phyloP scores from a whole-genome alignment of 805 yeast species.

The Cyberlindnera suaveolens region DNA sequence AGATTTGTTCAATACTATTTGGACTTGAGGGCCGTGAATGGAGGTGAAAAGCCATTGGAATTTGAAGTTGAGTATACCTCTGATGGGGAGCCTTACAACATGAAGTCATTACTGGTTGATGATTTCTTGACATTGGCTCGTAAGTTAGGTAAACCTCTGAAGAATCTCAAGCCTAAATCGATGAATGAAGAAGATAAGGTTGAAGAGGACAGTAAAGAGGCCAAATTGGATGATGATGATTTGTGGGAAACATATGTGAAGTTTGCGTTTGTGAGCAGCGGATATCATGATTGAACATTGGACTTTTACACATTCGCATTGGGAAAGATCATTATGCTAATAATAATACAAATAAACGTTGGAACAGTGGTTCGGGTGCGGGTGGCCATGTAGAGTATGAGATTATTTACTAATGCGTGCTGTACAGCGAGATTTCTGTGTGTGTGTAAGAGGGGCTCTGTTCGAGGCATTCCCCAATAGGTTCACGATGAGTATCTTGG shows the following conservation, averaged over 20 bases:
- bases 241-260: slow-evolving; percentile 53
- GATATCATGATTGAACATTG: slow-evolving; percentile 8
- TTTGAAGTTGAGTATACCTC: slow-evolving; percentile 68
- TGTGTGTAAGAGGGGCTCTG: no score
- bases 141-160: slow-evolving; percentile 39
- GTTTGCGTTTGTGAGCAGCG: slow-evolving; percentile 47
- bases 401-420: no score
- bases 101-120: slow-evolving; percentile 50
- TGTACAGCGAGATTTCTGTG: no score
- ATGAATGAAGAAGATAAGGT: background rate
- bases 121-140: slow-evolving; percentile 60
- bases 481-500: no score
- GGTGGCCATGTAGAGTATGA: no score
- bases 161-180: slow-evolving; percentile 1
- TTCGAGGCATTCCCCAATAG: no score
- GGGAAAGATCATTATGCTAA: background rate
- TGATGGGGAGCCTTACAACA: slow-evolving; percentile 47
- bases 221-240: slow-evolving; percentile 30
- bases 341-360: background rate
- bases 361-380: no score
- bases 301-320: background rate
- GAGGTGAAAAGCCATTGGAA: slow-evolving; percentile 37
- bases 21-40: slow-evolving; percentile 49
- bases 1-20: slow-evolving; percentile 68
- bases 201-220: background rate